Conservation (phyloP, 1,284 basidiomycete species). For the Tremellales sp. region DNA sequence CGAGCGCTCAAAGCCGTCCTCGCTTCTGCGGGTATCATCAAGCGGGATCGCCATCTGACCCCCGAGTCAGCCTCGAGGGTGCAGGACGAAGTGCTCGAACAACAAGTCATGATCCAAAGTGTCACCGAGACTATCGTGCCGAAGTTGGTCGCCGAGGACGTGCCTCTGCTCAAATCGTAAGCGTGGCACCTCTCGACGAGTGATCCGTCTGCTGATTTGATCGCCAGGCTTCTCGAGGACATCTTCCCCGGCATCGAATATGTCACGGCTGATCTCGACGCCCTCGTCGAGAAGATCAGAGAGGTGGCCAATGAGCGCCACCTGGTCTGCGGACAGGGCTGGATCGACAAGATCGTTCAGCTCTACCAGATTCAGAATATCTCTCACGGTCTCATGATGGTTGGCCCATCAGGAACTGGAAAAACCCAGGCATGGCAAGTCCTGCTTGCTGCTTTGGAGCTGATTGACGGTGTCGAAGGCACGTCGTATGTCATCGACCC, state of each 20-base stretch:
- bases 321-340: conserved; percentile 77
- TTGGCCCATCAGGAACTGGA: conserved; percentile 93
- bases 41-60: conserved; percentile 72
- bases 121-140: conserved; percentile 99
- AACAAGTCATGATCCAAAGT: conserved; percentile 97
- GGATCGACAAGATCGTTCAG: conserved; percentile 95
- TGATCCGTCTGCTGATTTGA: background rate
- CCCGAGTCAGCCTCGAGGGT: conserved; percentile 46
- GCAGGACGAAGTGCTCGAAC: conserved; percentile 72
- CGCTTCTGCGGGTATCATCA: conserved; percentile 93
- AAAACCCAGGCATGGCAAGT: conserved; percentile 98
- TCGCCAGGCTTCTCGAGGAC: conserved; percentile 77
- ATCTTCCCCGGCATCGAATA: conserved; percentile 97
- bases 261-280: conserved; percentile 79
- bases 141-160: conserved; percentile 95
- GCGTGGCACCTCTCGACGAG: conserved; percentile 19
- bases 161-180: conserved; percentile 84
- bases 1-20: conserved; percentile 96
- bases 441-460: conserved; percentile 81
- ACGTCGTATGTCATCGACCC: conserved; percentile 97
- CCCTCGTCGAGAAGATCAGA: conserved; percentile 75
- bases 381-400: conserved; percentile 99
- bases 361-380: conserved; percentile 99
- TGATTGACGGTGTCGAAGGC: conserved; percentile 87
- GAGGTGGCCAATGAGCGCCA: conserved; percentile 84